phyloP scores from a whole-genome alignment of 371 early-diverging fungal species.

The Lichtheimia ramosa region DNA sequence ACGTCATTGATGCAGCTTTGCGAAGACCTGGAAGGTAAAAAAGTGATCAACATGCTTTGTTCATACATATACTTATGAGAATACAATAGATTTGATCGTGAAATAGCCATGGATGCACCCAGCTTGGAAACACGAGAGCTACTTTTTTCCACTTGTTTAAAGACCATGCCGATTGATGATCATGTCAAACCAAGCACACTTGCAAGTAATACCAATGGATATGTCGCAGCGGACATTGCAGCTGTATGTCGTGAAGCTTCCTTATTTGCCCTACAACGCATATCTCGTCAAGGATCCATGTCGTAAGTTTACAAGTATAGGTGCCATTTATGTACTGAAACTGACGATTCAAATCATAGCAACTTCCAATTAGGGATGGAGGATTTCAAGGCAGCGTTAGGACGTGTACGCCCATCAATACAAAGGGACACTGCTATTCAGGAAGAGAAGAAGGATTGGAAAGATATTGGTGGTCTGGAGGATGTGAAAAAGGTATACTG shows the following conservation, averaged over 20 bases:
- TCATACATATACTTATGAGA: background rate
- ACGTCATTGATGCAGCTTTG: slow-evolving; percentile 96
- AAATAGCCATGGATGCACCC: slow-evolving; percentile 86
- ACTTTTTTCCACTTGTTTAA: slow-evolving; percentile 62
- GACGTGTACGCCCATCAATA: slow-evolving; percentile 62
- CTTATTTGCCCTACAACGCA: slow-evolving; percentile 58
- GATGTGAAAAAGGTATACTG: slow-evolving; percentile 77
- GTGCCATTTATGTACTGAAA: slow-evolving; percentile 4
- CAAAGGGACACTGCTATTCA: slow-evolving; percentile 63
- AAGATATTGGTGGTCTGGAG: slow-evolving; percentile 93
- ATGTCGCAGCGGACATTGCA: slow-evolving; percentile 96
- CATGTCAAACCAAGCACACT: slow-evolving; percentile 58
- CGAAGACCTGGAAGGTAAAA: slow-evolving; percentile 93
- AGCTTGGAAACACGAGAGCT: slow-evolving; percentile 55
- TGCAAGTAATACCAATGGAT: slow-evolving; percentile 91
- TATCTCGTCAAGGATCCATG: background rate
- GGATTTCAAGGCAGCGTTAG: slow-evolving; percentile 68
- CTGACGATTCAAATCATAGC: slow-evolving; percentile 1
- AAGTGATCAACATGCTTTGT: too few species aligned
- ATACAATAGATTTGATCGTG: slow-evolving; percentile 84
- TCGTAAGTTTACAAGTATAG: background rate
- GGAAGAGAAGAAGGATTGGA: slow-evolving; percentile 72
- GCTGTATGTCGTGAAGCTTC: slow-evolving; percentile 91
- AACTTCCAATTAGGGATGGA: slow-evolving; percentile 35
- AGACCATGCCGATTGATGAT: slow-evolving; percentile 54